Evolutionary conservation across 768 basidiomycete species (phyloP), one percentile per base, ranked within the genome.

Genomic region (Steccherinum ochraceum): DNA sequence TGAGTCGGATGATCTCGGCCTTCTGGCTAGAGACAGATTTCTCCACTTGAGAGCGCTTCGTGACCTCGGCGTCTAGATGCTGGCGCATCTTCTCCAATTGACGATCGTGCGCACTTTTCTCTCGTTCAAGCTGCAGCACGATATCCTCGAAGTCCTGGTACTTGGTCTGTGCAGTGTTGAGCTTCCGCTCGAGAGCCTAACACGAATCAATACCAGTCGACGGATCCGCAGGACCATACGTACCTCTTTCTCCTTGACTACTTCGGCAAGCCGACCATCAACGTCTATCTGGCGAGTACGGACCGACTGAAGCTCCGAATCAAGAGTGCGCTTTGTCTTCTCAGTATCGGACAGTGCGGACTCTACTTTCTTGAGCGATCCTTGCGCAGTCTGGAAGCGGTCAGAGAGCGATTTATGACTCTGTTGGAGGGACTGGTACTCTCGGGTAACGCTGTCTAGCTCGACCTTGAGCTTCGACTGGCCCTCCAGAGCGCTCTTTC

Each of bases 131-230:
- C 57, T 88, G 83, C 4, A 96, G 75, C 1, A 90, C 79, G 0
- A 85, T 79, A 61, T 98, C 95, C 66, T 99, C 95, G 50, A 93
- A 86, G 51, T 87, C 84, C 51, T 87, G 81, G 53, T 85, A 86
- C 59, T 90, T 90, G 27, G 77, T 74, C 59, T 89, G 86, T 4
- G 86, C 78, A 19, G 77, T 67, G 0, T 72, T 64, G n/a, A 95
- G 68, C 64, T 93, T 86, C 35, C 86, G 83, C 56, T 94, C 90
- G 45, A 91, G 69, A 40, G 70, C 75, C 91, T 96, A 58, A 4
- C 50, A 27, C 44, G 43, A 12, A 50, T 20, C 41, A 42, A 48
- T 24, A 51, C 25, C 46, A 35, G 13, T 13, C 13, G 21, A n/a
- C 42, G 23, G 52, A 21, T 16, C 3, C 12, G n/a, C 44, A 26